phyloP scores from a whole-genome alignment of 331 rosid species.

The Malus hybrid region DNA sequence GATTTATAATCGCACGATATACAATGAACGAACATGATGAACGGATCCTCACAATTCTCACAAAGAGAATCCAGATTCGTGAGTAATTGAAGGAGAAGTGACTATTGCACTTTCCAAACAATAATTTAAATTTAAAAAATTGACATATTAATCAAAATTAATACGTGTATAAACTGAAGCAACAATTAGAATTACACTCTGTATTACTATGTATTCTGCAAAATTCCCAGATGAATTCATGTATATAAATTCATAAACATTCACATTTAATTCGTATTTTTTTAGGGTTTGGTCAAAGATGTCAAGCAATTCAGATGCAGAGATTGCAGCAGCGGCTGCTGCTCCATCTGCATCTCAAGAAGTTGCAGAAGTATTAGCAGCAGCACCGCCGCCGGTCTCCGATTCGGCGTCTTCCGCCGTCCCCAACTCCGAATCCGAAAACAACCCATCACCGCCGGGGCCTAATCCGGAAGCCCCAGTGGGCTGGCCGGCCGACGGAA shows the following conservation, averaged over 20 bases:
- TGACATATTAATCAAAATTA: too few species aligned
- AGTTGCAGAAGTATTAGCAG: neutral
- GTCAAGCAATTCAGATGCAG: neutral
- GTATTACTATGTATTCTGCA: neutral
- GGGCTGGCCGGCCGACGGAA: conserved; percentile 57
- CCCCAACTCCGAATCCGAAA: neutral
- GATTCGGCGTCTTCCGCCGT: neutral
- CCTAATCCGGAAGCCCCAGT: conserved; percentile 33
- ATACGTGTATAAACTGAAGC: neutral
- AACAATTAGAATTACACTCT: neutral
- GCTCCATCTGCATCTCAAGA: neutral
- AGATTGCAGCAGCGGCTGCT: neutral
- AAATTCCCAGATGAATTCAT: neutral
- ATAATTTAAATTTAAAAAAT: too few species aligned
- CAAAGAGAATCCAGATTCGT: too few species aligned
- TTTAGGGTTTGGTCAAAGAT: neutral
- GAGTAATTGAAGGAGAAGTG: too few species aligned
- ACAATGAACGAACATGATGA: accelerated
- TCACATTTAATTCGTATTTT: neutral
- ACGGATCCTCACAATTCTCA: accelerated
- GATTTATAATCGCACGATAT: accelerated
- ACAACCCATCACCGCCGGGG: conserved; percentile 12
- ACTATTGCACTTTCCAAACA: too few species aligned
- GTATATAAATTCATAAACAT: neutral
- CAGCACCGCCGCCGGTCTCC: neutral